These are phyloP conservation scores for Zoysia matrella DNA, from an alignment of 202 grass and related monocot genomes.

Conservation along the genomic window DNA sequence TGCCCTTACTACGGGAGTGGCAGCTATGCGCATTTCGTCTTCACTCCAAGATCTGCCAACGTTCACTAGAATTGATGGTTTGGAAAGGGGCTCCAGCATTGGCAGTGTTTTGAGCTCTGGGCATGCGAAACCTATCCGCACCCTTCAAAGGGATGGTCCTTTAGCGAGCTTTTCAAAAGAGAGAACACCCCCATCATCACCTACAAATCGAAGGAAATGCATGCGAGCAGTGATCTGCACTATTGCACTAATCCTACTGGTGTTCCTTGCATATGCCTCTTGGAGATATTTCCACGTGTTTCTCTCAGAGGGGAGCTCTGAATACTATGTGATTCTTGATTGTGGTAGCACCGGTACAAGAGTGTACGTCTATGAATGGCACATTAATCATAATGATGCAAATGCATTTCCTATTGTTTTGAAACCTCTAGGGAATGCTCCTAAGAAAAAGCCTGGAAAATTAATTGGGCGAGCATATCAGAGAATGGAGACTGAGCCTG, in stretches of 20 bases:
- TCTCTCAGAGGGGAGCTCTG: conserved; percentile 68
- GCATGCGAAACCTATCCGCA: conserved; percentile 63
- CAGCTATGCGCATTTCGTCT: conserved; percentile 79
- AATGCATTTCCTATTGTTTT: conserved; percentile 78
- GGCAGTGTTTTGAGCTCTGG: conserved; percentile 60
- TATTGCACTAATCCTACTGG: conserved; percentile 59
- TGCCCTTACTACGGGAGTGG: conserved; percentile 15
- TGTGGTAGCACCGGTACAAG: conserved; percentile 97
- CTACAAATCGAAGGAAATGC: conserved; percentile 85
- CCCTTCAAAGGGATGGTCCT: conserved; percentile 72
- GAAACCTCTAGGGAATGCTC: conserved; percentile 74
- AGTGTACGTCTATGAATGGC: conserved; percentile 94
- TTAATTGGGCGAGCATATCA: conserved; percentile 77
- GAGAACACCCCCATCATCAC: conserved; percentile 67
- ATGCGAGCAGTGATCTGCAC: conserved; percentile 52
- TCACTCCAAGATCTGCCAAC: conserved; percentile 91
- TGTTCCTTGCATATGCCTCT: conserved; percentile 60
- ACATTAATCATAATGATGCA: conserved; percentile 67
- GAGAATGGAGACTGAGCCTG: conserved; percentile 98
- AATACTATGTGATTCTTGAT: conserved; percentile 98
- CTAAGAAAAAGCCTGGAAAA: conserved; percentile 70
- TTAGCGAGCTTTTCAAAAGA: conserved; percentile 94
- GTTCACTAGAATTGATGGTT: conserved; percentile 67
- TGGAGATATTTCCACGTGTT: conserved; percentile 71
- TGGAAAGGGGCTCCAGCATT: conserved; percentile 62